Evolutionary conservation across 306 rosid genomes (phyloP).

Genomic region (Prunus mira): DNA sequence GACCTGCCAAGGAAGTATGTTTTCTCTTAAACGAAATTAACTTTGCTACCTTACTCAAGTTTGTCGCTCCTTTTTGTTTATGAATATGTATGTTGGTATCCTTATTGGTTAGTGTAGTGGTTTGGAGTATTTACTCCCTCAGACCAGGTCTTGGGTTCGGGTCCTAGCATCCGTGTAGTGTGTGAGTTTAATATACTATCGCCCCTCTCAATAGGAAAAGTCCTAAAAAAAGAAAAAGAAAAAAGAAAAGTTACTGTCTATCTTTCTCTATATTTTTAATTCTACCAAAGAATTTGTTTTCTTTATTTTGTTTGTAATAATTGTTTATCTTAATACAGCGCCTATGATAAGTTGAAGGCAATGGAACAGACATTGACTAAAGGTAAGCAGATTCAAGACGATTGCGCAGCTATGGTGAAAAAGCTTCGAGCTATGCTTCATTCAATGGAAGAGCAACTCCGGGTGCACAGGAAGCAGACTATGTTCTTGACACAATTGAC

Average conservation of each 20-base stretch:
- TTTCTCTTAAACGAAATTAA: constrained; percentile 14
- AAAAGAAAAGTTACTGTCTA: neutral
- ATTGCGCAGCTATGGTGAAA: constrained; percentile 70
- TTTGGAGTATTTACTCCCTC: no score
- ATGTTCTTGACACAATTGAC: constrained; percentile 88
- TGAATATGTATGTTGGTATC: constrained; percentile 6
- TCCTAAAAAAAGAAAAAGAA: no score
- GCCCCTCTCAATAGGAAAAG: no score
- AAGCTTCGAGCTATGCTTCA: constrained; percentile 96
- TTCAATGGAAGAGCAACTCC: constrained; percentile 87
- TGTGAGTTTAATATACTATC: no score
- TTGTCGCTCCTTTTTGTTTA: neutral
- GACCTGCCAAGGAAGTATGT: constrained; percentile 78
- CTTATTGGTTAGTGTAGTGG: neutral
- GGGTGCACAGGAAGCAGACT: constrained; percentile 88
- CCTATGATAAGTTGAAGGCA: constrained; percentile 61
- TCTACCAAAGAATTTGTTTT: neutral
- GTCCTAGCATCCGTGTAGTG: no score
- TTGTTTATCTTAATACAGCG: constrained; percentile 47
- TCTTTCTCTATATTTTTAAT: constrained; percentile 21
- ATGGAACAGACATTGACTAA: constrained; percentile 79
- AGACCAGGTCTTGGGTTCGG: no score
- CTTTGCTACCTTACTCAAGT: constrained; percentile 1
- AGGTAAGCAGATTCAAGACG: constrained; percentile 81
- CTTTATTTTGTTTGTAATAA: neutral